These are phyloP conservation scores for Mortierella sp. DNA, from an alignment of 371 early-diverging fungal genomes.

Conservation along the genomic window DNA sequence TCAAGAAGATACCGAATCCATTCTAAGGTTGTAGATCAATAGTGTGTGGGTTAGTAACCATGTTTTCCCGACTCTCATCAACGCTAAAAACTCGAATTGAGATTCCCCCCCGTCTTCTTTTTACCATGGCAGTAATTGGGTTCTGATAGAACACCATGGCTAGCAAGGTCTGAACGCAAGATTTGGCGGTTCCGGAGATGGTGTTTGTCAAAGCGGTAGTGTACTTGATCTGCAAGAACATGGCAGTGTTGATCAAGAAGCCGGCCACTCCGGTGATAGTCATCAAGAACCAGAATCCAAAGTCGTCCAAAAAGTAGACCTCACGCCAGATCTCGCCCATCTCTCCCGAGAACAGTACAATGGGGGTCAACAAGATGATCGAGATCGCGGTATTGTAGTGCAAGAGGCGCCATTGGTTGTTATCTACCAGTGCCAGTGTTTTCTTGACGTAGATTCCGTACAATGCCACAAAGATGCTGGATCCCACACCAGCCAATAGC, in stretches of 20 bases:
- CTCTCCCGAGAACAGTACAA: slow-evolving; percentile 74
- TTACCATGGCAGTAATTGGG: slow-evolving; percentile 72
- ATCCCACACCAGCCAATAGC: slow-evolving; percentile 74
- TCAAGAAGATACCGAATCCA: slow-evolving; percentile 73
- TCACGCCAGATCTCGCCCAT: slow-evolving; percentile 60
- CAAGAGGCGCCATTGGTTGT: slow-evolving; percentile 78
- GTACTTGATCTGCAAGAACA: slow-evolving; percentile 82
- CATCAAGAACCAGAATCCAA: slow-evolving; percentile 75
- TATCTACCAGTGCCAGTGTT: slow-evolving; percentile 70
- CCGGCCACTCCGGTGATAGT: slow-evolving; percentile 76
- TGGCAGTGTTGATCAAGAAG: slow-evolving; percentile 80
- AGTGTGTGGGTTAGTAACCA: slow-evolving; percentile 11
- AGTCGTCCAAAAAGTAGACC: slow-evolving; percentile 60
- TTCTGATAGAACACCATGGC: slow-evolving; percentile 77
- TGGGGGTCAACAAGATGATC: slow-evolving; percentile 67
- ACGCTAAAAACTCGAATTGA: not conserved
- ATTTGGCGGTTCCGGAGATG: slow-evolving; percentile 84
- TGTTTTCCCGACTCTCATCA: too few species aligned
- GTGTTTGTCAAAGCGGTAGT: slow-evolving; percentile 82
- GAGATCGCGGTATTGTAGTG: slow-evolving; percentile 80
- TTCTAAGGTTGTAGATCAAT: slow-evolving; percentile 55
- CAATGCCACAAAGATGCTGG: slow-evolving; percentile 76
- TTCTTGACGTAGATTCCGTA: slow-evolving; percentile 84
- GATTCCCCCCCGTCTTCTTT: not conserved
- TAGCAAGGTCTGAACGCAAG: slow-evolving; percentile 76